These are phyloP conservation scores for Sordariomycetes sp. DNA, from an alignment of 2,329 filamentous ascomycete genomes.

Conservation along the genomic window DNA sequence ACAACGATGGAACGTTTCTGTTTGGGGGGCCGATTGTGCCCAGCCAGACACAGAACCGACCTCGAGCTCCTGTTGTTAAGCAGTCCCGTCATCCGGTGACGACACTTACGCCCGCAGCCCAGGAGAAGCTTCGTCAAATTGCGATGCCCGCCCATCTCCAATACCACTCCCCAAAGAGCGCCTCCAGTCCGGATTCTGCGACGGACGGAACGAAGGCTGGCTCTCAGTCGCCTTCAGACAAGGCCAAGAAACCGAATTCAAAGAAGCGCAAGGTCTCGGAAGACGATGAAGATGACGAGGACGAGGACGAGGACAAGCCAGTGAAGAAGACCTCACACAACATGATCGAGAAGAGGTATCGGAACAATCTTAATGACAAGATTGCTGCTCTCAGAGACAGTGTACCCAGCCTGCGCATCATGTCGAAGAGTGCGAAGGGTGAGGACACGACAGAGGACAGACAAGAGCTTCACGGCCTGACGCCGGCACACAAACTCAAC, in stretches of 20 bases:
- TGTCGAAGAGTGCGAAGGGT: slow-evolving; percentile 61
- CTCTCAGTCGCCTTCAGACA: slow-evolving; percentile 1
- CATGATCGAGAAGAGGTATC: slow-evolving; percentile 95
- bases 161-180: slow-evolving; percentile 50
- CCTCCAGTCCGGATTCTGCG: slow-evolving; percentile 48
- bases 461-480: slow-evolving; percentile 65
- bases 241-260: background rate
- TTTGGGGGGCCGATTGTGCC: slow-evolving; percentile 19
- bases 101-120: slow-evolving; percentile 45
- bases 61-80: slow-evolving; percentile 15
- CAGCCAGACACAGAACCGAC: slow-evolving; percentile 14
- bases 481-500: slow-evolving; percentile 88
- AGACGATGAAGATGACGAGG: slow-evolving; percentile 40
- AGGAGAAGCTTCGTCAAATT: slow-evolving; percentile 52
- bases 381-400: slow-evolving; percentile 87
- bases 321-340: slow-evolving; percentile 93
- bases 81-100: slow-evolving; percentile 9
- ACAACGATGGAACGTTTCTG: slow-evolving; percentile 24
- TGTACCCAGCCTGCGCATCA: slow-evolving; percentile 80
- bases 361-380: slow-evolving; percentile 95
- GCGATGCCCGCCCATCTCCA: slow-evolving; percentile 56
- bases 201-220: slow-evolving; percentile 35
- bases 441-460: slow-evolving; percentile 65
- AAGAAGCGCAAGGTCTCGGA: slow-evolving; percentile 30
- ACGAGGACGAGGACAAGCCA: slow-evolving; percentile 44